Percentiles rank a stretch among this genome's conserved stretches.
phyloP scores from a whole-genome alignment of 2,329 filamentous ascomycete genomes.

The Neonectria sp. region DNA sequence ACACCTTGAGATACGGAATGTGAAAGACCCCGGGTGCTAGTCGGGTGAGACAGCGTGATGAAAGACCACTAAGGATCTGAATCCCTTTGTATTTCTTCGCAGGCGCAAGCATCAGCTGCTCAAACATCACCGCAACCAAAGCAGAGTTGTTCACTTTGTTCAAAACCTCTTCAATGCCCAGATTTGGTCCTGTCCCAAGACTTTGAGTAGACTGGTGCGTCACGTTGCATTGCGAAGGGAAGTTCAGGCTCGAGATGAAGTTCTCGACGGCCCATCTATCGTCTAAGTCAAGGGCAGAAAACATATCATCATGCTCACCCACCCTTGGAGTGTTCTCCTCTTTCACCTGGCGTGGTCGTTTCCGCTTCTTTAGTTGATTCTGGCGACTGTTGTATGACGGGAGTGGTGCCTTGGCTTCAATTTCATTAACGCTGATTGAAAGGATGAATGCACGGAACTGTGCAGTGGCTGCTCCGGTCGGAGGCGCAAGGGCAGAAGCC shows the following conservation, averaged over 20 bases:
- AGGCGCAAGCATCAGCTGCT: constrained; percentile 47
- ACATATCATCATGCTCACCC: constrained; percentile 24
- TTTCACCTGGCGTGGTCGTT: constrained; percentile 8
- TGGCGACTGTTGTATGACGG: background rate
- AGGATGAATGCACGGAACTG: constrained; percentile 48
- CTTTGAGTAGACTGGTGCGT: background rate
- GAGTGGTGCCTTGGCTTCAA: constrained; percentile 9
- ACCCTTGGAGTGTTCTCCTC: background rate
- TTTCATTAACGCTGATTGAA: constrained; percentile 42
- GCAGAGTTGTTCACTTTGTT: constrained; percentile 20
- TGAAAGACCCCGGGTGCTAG: constrained; percentile 56
- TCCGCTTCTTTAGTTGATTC: constrained; percentile 30
- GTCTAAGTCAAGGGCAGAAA: constrained; percentile 32
- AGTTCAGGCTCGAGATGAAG: constrained; percentile 47
- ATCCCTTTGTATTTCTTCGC: constrained; percentile 42
- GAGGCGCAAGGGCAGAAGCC: constrained; percentile 50
- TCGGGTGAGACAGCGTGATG: constrained; percentile 42
- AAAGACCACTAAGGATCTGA: constrained; percentile 31
- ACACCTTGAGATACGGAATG: constrained; percentile 54
- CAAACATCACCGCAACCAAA: constrained; percentile 41
- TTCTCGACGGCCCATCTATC: constrained; percentile 50
- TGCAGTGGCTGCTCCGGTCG: constrained; percentile 43
- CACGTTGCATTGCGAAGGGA: background rate
- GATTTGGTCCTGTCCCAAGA: background rate
- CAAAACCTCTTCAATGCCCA: constrained; percentile 15